Conservation (phyloP, 306 rosid species). For the Ormosia semicastrata region DNA sequence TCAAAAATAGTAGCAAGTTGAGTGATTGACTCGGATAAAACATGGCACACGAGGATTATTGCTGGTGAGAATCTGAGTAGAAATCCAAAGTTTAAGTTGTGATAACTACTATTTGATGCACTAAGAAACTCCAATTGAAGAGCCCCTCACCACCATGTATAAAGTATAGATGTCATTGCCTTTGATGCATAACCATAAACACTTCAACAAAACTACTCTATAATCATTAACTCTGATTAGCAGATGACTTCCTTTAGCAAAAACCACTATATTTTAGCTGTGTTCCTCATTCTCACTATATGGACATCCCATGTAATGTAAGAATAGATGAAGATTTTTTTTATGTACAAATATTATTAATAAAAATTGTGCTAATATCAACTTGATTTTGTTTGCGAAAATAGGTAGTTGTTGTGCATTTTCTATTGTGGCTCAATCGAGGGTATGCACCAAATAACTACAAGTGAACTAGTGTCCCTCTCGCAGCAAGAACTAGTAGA, state of each 20-base stretch:
- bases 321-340: too few species aligned
- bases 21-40: neutral
- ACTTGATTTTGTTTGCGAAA: neutral
- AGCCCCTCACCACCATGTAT: neutral
- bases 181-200: too few species aligned
- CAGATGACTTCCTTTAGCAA: too few species aligned
- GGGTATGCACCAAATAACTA: constrained; percentile 7
- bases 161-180: too few species aligned
- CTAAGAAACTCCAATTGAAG: neutral
- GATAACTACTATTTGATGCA: neutral
- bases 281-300: too few species aligned
- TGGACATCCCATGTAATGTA: too few species aligned
- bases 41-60: neutral
- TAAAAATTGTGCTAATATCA: neutral
- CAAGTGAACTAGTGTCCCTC: constrained; percentile 19
- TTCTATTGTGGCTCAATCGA: constrained; percentile 12
- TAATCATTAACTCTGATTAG: too few species aligned
- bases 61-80: neutral
- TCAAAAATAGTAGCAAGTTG: too few species aligned
- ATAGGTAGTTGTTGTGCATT: constrained; percentile 34
- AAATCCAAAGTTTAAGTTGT: neutral
- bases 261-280: too few species aligned
- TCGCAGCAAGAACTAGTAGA: constrained; percentile 30
- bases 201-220: too few species aligned
- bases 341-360: too few species aligned